phyloP scores from a whole-genome alignment of 2,329 filamentous ascomycete genomes.

The Botryotinia globosa region DNA sequence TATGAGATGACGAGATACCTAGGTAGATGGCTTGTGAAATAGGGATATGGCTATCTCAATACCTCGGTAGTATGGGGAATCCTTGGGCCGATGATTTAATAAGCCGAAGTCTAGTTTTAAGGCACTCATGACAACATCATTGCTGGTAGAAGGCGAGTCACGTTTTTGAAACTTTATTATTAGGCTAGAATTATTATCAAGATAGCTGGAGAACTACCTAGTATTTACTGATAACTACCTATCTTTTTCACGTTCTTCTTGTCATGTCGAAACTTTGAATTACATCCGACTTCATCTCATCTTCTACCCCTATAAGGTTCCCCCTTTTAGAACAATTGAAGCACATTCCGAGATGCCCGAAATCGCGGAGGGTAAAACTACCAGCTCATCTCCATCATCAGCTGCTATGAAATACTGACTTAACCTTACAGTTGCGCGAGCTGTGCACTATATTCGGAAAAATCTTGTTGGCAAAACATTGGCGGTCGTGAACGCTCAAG shows the following conservation, averaged over 20 bases:
- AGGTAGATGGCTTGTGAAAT: constrained; percentile 18
- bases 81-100: not conserved
- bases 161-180: not conserved
- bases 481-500: constrained; percentile 63
- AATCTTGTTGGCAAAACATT: constrained; percentile 84
- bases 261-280: not conserved
- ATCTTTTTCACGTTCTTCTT: not conserved
- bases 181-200: not conserved
- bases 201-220: not conserved
- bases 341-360: constrained; percentile 51
- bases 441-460: constrained; percentile 80
- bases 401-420: not conserved
- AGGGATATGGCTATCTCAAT: constrained; percentile 15
- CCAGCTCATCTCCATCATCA: not conserved
- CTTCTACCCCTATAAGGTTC: not conserved
- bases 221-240: not conserved
- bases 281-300: not conserved
- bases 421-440: constrained; percentile 62
- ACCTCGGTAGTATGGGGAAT: constrained; percentile 16
- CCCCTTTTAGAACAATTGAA: not conserved
- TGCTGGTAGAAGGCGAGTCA: not conserved
- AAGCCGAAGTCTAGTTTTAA: not conserved
- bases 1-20: constrained; percentile 2
- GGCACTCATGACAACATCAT: not conserved
- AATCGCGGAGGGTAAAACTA: constrained; percentile 54